Evolutionary conservation across 768 basidiomycete genomes (phyloP), one percentile per base, ranked within the genome.

Genomic region (Xerocomus potaroensis): DNA sequence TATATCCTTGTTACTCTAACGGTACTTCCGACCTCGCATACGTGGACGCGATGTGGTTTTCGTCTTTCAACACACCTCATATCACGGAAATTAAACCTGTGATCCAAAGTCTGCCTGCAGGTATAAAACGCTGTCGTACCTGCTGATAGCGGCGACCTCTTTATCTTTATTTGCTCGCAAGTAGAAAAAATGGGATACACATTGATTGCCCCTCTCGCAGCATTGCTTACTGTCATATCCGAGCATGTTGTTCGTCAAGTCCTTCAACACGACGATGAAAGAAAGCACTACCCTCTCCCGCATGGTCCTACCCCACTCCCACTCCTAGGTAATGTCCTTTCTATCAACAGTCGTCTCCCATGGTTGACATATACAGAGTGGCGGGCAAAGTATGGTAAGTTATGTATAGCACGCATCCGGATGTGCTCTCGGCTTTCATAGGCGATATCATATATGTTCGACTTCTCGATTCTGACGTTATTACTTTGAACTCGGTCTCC

Each of bases 221-320:
- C n/a, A n/a, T n/a, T n/a, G n/a, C n/a, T n/a, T n/a, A n/a, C n/a
- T n/a, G n/a, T n/a, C n/a, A n/a, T n/a, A n/a, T n/a, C n/a, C n/a
- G n/a, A n/a, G n/a, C n/a, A n/a, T n/a, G n/a, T n/a, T n/a, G 26
- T 27, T 10, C 26, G 26, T 10, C 5, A 10, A 27, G 10, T 48
- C 5, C 9, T 58, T 22, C 53, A 8, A 15, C 22, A 21, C 18
- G 45, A 32, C 21, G 30, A 43, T 23, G 38, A 59, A 24, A 36
- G 53, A 14, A 43, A 48, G 23, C 50, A 46, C 3, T 40, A 38
- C 30, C 38, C 53, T 40, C 38, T 59, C 1, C 59, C 60, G 18
- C 56, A 56, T 35, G 58, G 59, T 35, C 59, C 56, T 10, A 53
- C 41, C 16, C 39, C 50, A 4, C 35, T 61, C 3, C 60, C 57